phyloP scores from a whole-genome alignment of 352 stramenopile species.

The Pythium vanterpoolii region DNA sequence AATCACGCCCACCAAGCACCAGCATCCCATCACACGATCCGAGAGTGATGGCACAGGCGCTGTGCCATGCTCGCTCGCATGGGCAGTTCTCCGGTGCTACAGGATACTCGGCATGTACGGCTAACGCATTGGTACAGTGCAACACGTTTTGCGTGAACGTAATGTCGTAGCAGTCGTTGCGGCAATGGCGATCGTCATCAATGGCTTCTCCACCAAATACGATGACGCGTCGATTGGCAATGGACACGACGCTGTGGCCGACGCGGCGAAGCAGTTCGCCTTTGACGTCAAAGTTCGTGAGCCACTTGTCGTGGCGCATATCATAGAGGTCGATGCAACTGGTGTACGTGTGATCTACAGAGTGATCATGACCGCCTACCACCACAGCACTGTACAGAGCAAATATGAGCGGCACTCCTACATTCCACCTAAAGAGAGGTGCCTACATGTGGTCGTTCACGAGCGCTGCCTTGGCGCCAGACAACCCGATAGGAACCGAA shows the following conservation, averaged over 20 bases:
- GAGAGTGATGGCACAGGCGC: constrained; percentile 22
- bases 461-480: constrained; percentile 25
- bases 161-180: constrained; percentile 43
- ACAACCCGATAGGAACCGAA: constrained; percentile 19
- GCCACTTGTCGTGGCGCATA: constrained; percentile 36
- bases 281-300: constrained; percentile 56
- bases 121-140: too few relatives aligned
- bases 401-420: too few relatives aligned
- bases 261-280: constrained; percentile 47
- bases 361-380: constrained; percentile 47
- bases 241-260: constrained; percentile 40
- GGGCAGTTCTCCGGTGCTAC: constrained; percentile 13
- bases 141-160: constrained; percentile 39
- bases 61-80: constrained; percentile 45
- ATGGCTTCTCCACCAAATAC: constrained; percentile 55
- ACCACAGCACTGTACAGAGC: constrained; percentile 43
- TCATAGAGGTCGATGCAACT: constrained; percentile 62
- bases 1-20: constrained; percentile 43
- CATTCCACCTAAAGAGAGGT: too few relatives aligned
- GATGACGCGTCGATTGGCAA: constrained; percentile 23
- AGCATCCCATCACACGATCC: constrained; percentile 31
- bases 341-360: constrained; percentile 24
- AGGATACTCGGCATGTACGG: background rate
- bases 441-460: constrained; percentile 47
- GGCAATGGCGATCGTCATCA: constrained; percentile 6